A percentile compares a stretch with the other conserved stretches of the same genome.
These are phyloP conservation scores for Leccinum fallax DNA, from an alignment of 1,284 basidiomycete species.

Conservation along the genomic window DNA sequence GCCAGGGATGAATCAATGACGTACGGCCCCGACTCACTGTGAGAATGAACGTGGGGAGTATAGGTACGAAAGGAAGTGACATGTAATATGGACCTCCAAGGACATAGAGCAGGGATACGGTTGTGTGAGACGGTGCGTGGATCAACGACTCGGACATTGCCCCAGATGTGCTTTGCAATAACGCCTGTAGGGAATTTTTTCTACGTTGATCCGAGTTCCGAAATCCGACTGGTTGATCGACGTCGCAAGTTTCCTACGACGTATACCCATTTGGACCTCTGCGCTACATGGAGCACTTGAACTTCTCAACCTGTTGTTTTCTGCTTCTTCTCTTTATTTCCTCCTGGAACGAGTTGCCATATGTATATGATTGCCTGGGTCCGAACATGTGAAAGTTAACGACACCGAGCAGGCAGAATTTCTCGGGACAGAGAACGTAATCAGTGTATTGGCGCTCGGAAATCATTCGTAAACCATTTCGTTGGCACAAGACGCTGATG, in stretches of 20 bases:
- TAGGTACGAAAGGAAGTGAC: no score
- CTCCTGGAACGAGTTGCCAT: neutral
- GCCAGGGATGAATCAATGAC: no score
- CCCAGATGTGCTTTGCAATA: neutral
- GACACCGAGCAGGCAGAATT: slow-evolving; percentile 51
- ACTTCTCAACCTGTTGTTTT: no score
- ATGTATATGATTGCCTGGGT: slow-evolving; percentile 27
- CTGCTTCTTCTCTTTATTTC: no score
- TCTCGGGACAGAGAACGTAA: slow-evolving; percentile 64
- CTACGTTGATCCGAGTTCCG: neutral
- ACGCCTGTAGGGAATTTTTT: neutral
- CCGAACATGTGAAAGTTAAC: slow-evolving; percentile 83
- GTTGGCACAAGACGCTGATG: slow-evolving; percentile 74
- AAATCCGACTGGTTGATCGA: no score
- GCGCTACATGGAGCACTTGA: neutral
- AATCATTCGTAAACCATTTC: no score
- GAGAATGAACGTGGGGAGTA: neutral
- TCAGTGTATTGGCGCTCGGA: slow-evolving; percentile 48
- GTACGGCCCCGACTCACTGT: neutral
- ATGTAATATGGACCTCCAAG: neutral
- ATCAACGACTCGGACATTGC: neutral
- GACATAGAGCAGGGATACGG: neutral
- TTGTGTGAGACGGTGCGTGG: neutral
- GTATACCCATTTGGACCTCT: no score
- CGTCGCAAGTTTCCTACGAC: no score